These are phyloP conservation scores for Microbotryum intermedium DNA, from an alignment of 1,284 basidiomycete species.

Conservation along the genomic window DNA sequence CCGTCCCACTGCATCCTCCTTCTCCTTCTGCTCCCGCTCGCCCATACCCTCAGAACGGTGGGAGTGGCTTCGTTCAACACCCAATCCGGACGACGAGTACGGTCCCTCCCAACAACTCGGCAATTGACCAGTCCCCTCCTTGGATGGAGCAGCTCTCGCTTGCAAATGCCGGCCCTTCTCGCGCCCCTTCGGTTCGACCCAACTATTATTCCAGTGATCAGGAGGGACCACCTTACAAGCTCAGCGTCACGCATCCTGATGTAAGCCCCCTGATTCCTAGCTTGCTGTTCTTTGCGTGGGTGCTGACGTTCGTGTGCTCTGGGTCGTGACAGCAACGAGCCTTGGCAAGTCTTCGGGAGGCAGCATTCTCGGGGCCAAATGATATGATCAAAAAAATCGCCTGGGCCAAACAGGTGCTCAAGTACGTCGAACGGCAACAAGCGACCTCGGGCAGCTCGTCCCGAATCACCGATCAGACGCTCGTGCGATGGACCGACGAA, in stretches of 20 bases:
- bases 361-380: slow-evolving; percentile 10
- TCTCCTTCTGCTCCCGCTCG: too few species aligned
- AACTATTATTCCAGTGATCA: slow-evolving; percentile 22
- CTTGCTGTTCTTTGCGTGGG: background rate
- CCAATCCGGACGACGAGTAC: slow-evolving; percentile 14
- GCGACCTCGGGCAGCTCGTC: slow-evolving; percentile 46
- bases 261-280: background rate
- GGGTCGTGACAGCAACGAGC: slow-evolving; percentile 16
- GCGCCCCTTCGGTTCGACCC: background rate
- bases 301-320: too few species aligned
- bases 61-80: background rate
- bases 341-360: slow-evolving; percentile 24
- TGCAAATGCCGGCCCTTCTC: background rate
- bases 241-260: slow-evolving; percentile 20
- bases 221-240: slow-evolving; percentile 28
- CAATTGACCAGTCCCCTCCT: slow-evolving; percentile 7
- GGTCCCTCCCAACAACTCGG: slow-evolving; percentile 14
- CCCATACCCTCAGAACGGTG: too few species aligned
- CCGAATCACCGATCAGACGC: slow-evolving; percentile 53
- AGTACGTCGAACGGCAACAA: slow-evolving; percentile 60
- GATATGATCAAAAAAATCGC: slow-evolving; percentile 47
- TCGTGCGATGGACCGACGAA: slow-evolving; percentile 55
- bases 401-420: slow-evolving; percentile 72
- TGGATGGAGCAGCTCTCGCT: background rate
- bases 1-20: too few species aligned